Percentiles rank a stretch among this genome's conserved stretches.
These are phyloP conservation scores for Jackrogersella multiformis DNA, from an alignment of 495 filamentous ascomycete genomes.

Conservation along the genomic window DNA sequence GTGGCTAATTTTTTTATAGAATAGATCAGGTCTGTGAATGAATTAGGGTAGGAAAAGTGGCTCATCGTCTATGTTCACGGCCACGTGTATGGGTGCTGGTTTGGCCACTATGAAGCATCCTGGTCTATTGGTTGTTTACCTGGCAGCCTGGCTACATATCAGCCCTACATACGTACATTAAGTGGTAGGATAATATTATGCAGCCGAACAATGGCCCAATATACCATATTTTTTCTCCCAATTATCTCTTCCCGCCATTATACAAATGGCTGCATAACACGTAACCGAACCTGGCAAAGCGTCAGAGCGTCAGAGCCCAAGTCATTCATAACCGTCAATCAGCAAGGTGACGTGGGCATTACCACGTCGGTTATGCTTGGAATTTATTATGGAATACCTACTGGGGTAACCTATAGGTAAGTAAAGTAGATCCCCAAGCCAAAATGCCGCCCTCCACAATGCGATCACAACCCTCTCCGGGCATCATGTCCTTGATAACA, in stretches of 20 bases:
- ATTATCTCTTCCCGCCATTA: constrained; percentile 20
- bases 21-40: constrained; percentile 5
- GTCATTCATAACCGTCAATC: constrained; percentile 18
- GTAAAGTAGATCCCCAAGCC: constrained; percentile 26
- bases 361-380: constrained; percentile 15
- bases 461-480: constrained; percentile 30
- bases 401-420: constrained; percentile 33
- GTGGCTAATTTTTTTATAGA: constrained; percentile 9
- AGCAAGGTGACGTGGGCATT: constrained; percentile 30
- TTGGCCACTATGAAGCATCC: constrained; percentile 4
- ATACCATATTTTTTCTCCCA: constrained; percentile 2
- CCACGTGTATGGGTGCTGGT: constrained; percentile 33
- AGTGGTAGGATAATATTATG: neutral
- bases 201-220: constrained; percentile 21
- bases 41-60: constrained; percentile 25
- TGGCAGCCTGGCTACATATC: constrained; percentile 25
- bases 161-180: constrained; percentile 21
- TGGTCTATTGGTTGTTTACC: constrained; percentile 26
- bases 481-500: constrained; percentile 36
- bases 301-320: constrained; percentile 36
- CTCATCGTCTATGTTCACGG: constrained; percentile 21
- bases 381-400: constrained; percentile 26
- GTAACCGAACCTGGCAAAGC: constrained; percentile 20
- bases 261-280: constrained; percentile 37
- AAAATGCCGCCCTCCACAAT: constrained; percentile 23